Percentiles rank a stretch among this genome's conserved stretches.
Evolutionary conservation across 495 filamentous ascomycete species (phyloP).

Genomic region (Lophiostoma macrostomum): DNA sequence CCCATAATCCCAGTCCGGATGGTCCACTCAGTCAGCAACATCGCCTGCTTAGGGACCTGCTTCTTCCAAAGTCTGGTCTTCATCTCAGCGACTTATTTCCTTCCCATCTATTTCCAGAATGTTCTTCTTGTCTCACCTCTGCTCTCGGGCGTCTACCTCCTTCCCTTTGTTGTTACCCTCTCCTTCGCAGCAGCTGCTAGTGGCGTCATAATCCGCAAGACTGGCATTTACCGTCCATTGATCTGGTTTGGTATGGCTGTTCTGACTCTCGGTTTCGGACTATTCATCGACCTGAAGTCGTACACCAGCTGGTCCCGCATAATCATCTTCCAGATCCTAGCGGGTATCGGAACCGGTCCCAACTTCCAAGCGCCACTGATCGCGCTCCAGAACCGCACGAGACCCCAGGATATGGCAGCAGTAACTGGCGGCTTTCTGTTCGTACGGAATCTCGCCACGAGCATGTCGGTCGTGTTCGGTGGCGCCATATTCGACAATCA

Average conservation of each 20-base stretch:
- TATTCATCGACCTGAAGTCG: not conserved
- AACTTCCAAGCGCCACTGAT: conserved; percentile 34
- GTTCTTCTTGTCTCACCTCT: not conserved
- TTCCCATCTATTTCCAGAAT: conserved; percentile 19
- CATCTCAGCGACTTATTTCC: conserved; percentile 6
- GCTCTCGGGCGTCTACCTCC: conserved; percentile 7
- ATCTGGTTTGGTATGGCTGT: not conserved
- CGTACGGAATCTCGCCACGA: conserved; percentile 49
- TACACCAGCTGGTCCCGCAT: not conserved
- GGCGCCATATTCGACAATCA: conserved; percentile 57
- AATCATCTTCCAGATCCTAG: conserved; percentile 6
- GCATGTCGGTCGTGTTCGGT: conserved; percentile 55
- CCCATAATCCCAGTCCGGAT: conserved; percentile 20
- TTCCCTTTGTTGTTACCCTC: conserved; percentile 24
- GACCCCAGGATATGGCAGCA: conserved; percentile 49
- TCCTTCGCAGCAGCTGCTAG: not conserved
- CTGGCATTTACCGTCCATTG: conserved; percentile 4
- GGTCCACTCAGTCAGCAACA: not conserved
- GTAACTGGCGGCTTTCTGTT: conserved; percentile 54
- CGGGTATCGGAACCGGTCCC: conserved; percentile 8
- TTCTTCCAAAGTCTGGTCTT: not conserved
- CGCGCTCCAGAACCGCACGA: conserved; percentile 24
- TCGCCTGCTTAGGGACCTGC: not conserved
- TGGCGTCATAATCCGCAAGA: conserved; percentile 6
- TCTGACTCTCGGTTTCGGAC: conserved; percentile 7